phyloP scores from a whole-genome alignment of 306 rosid genomes.

The Sechiopsis laciniata region DNA sequence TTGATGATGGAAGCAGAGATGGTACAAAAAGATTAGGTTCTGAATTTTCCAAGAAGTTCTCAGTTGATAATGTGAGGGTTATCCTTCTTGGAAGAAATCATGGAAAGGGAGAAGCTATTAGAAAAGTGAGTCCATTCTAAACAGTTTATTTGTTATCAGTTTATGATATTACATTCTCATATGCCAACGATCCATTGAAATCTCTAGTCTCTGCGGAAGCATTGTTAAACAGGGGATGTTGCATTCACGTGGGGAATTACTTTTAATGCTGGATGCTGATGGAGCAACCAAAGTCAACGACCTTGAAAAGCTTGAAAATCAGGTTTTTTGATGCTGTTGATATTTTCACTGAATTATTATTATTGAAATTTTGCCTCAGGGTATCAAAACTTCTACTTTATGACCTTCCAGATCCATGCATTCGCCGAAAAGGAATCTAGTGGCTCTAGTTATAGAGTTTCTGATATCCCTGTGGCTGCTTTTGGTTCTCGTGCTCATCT shows the following conservation, averaged over 20 bases:
- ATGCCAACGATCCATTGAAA: constrained; percentile 47
- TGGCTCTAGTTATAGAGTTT: constrained; percentile 52
- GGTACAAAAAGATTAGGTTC: constrained; percentile 81
- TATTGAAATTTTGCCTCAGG: constrained; percentile 3
- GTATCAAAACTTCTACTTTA: constrained; percentile 12
- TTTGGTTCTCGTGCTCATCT: constrained; percentile 99
- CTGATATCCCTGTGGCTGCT: constrained; percentile 74
- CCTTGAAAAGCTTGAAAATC: constrained; percentile 82
- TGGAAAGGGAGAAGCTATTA: constrained; percentile 96
- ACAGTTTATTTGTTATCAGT: background rate
- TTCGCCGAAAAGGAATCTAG: constrained; percentile 34
- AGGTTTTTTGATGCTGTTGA: constrained; percentile 36
- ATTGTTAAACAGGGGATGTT: constrained; percentile 93
- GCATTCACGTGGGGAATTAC: constrained; percentile 95
- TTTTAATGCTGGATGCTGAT: constrained; percentile 97
- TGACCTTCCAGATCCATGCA: constrained; percentile 50
- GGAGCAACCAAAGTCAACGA: constrained; percentile 90
- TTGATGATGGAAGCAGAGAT: constrained; percentile 92
- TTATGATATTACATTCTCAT: constrained; percentile 2
- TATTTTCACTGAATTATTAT: background rate
- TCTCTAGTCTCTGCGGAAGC: constrained; percentile 51
- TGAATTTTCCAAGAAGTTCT: constrained; percentile 62
- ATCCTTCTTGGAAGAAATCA: constrained; percentile 85
- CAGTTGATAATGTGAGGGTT: constrained; percentile 77
- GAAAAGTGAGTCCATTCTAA: constrained; percentile 70